A percentile compares a stretch with the other conserved stretches of the same genome.
phyloP scores from a whole-genome alignment of 2,329 filamentous ascomycete genomes.

The Venturia carpophila region DNA sequence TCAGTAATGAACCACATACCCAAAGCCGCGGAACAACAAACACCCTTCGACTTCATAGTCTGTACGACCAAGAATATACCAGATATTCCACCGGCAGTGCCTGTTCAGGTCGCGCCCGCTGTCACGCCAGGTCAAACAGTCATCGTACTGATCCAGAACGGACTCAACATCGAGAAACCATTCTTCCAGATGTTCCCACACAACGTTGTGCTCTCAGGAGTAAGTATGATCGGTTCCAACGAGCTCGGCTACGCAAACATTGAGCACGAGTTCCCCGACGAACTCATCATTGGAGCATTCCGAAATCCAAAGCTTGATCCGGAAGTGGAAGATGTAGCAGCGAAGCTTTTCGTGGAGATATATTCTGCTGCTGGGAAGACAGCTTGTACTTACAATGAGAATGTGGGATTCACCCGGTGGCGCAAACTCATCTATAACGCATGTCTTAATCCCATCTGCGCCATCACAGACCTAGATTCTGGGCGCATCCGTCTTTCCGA shows the following conservation, averaged over 20 bases:
- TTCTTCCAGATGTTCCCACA: slow-evolving; percentile 43
- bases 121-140: slow-evolving; percentile 40
- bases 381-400: slow-evolving; percentile 33
- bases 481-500: slow-evolving; percentile 42
- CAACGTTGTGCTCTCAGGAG: slow-evolving; percentile 48
- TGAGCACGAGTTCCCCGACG: slow-evolving; percentile 46
- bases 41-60: slow-evolving; percentile 40
- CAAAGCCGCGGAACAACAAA: slow-evolving; percentile 29
- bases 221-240: slow-evolving; percentile 46
- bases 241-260: slow-evolving; percentile 43
- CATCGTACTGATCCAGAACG: slow-evolving; percentile 55
- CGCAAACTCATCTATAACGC: slow-evolving; percentile 46
- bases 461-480: slow-evolving; percentile 46
- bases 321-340: slow-evolving; percentile 26
- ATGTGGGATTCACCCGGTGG: slow-evolving; percentile 42
- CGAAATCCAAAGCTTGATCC: slow-evolving; percentile 28
- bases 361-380: slow-evolving; percentile 44
- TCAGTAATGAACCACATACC: slow-evolving; percentile 29
- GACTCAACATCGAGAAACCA: slow-evolving; percentile 52
- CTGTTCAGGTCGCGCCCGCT: slow-evolving; percentile 34
- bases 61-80: slow-evolving; percentile 42
- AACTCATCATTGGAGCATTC: slow-evolving; percentile 45
- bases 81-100: slow-evolving; percentile 37
- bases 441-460: slow-evolving; percentile 46
- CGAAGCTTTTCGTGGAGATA: slow-evolving; percentile 39